phyloP scores from a whole-genome alignment of 495 filamentous ascomycete species.

The Aspergillus baeticus region DNA sequence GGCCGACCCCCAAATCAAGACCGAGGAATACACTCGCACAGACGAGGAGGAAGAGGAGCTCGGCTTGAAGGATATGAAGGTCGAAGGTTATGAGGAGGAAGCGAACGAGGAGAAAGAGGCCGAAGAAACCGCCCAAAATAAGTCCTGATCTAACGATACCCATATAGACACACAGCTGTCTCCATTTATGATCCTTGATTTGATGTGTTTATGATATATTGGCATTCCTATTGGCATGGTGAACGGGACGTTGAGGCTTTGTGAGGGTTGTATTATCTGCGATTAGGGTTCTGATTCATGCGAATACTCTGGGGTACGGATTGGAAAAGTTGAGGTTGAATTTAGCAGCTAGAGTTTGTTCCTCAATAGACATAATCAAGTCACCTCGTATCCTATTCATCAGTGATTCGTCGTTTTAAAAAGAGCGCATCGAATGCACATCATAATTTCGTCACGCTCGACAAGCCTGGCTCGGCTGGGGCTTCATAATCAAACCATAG shows the following conservation, averaged over 20 bases:
- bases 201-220: conserved; percentile 30
- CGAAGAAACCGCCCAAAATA: conserved; percentile 18
- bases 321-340: neutral
- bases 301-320: no score
- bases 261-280: neutral
- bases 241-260: neutral
- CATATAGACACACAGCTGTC: conserved; percentile 5
- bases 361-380: neutral
- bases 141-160: conserved; percentile 22
- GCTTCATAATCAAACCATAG: no score
- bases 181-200: conserved; percentile 19
- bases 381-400: no score
- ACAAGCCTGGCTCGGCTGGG: no score
- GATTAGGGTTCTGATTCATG: no score
- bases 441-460: no score
- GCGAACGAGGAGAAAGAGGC: conserved; percentile 20
- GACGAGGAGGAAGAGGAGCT: conserved; percentile 90
- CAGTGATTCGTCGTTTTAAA: no score
- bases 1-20: conserved; percentile 74
- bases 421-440: no score
- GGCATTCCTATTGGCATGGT: conserved; percentile 19
- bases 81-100: conserved; percentile 73
- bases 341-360: neutral
- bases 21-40: conserved; percentile 84
- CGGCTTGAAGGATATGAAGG: conserved; percentile 88